Percentiles rank a stretch among this genome's conserved stretches.
Evolutionary conservation across 257 asterid genomes (phyloP).

Genomic region (Linderniella brevidens): DNA sequence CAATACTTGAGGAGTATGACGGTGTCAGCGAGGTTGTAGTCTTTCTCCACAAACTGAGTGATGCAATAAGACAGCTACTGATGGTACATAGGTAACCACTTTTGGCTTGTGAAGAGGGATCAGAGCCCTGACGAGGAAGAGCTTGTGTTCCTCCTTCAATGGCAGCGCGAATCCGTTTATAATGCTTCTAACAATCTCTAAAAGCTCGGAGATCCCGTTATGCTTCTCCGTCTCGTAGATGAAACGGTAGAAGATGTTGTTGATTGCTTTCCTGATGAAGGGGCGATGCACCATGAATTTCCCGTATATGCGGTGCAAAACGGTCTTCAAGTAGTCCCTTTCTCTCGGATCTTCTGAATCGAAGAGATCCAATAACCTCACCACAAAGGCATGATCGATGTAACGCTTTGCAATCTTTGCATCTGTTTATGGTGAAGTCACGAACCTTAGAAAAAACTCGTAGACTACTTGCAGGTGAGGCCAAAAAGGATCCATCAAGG

Average conservation of each 20-base stretch:
- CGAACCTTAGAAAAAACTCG: constrained; percentile 49
- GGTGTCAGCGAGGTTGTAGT: constrained; percentile 44
- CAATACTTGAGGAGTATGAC: constrained; percentile 36
- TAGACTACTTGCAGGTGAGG: constrained; percentile 53
- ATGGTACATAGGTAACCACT: constrained; percentile 35
- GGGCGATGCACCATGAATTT: constrained; percentile 11
- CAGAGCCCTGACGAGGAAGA: constrained; percentile 42
- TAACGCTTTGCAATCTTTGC: constrained; percentile 58
- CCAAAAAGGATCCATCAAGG: constrained; percentile 56
- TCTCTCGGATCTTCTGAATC: no score
- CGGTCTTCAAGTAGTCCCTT: no score
- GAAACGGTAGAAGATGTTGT: constrained; percentile 40
- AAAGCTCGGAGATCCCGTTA: constrained; percentile 50
- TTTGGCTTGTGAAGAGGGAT: constrained; percentile 67
- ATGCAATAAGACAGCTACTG: constrained; percentile 48
- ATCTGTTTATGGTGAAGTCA: constrained; percentile 58
- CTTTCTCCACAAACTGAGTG: constrained; percentile 45
- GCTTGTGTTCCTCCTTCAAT: constrained; percentile 14
- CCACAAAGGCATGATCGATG: constrained; percentile 45
- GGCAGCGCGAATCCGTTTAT: constrained; percentile 63
- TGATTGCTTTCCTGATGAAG: constrained; percentile 43
- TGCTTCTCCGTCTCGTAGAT: constrained; percentile 58
- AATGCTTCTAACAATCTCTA: constrained; percentile 54
- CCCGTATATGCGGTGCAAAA: no score
- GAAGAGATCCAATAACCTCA: constrained; percentile 36